Evolutionary conservation across 2,329 filamentous ascomycete genomes (phyloP).

Genomic region (Gaeumannomyces tritici): DNA sequence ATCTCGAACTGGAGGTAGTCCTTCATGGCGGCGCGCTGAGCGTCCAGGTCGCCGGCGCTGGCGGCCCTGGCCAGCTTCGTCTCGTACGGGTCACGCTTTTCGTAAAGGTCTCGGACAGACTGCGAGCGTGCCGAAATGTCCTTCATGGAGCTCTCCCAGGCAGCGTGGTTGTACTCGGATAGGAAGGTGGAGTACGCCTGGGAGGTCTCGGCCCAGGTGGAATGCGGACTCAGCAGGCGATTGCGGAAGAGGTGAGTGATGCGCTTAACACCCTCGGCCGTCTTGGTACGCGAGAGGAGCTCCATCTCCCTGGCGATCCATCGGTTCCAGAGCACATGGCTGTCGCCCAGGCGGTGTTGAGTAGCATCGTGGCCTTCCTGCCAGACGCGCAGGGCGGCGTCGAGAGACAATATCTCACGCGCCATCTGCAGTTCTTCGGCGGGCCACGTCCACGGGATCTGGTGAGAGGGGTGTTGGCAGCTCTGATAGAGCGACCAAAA

Average conservation of each 20-base stretch:
- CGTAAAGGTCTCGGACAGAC: constrained; percentile 53
- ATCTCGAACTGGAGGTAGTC: constrained; percentile 86
- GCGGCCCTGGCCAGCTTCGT: constrained; percentile 51
- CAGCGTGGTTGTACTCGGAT: constrained; percentile 57
- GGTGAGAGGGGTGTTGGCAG: constrained; percentile 42
- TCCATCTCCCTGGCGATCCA: constrained; percentile 66
- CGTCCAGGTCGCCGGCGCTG: constrained; percentile 44
- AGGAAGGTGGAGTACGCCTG: constrained; percentile 67
- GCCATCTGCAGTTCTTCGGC: constrained; percentile 61
- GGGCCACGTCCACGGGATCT: constrained; percentile 44
- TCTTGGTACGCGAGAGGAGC: constrained; percentile 47
- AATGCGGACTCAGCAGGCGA: constrained; percentile 63
- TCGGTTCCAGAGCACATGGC: constrained; percentile 69
- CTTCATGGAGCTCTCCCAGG: constrained; percentile 68
- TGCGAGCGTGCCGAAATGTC: constrained; percentile 54
- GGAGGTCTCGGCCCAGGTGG: constrained; percentile 65
- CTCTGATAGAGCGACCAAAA: constrained; percentile 62
- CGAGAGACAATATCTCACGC: constrained; percentile 61
- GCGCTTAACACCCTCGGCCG: constrained; percentile 48
- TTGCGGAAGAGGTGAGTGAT: constrained; percentile 62
- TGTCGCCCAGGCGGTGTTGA: constrained; percentile 66
- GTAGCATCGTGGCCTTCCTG: constrained; percentile 63
- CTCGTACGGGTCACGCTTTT: constrained; percentile 59
- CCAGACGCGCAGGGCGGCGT: constrained; percentile 58
- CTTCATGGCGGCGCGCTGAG: constrained; percentile 39